A percentile compares a stretch with the other conserved stretches of the same genome.
Conservation (phyloP, 202 grass and related monocot species). For the Zizania palustris region DNA sequence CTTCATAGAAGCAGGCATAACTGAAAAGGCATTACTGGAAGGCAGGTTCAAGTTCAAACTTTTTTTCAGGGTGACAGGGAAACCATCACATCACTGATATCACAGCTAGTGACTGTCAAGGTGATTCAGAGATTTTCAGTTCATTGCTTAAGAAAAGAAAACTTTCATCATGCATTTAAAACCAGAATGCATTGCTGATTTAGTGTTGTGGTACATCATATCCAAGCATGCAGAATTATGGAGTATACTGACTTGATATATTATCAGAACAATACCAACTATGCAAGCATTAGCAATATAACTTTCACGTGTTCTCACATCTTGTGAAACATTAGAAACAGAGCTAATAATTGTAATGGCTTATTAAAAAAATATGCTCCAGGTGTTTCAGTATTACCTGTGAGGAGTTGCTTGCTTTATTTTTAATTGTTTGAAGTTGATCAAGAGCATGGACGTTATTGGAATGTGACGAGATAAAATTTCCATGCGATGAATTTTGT, state of each 20-base stretch:
- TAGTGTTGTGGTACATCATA: neutral
- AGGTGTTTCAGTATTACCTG: slow-evolving; percentile 58
- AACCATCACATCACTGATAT: neutral
- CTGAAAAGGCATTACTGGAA: neutral
- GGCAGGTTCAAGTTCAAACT: neutral
- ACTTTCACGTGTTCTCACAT: slow-evolving; percentile 3
- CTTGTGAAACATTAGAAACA: slow-evolving; percentile 7
- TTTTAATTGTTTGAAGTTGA: slow-evolving; percentile 70
- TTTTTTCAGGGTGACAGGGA: neutral
- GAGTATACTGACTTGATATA: neutral
- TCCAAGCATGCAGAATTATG: neutral
- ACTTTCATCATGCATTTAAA: slow-evolving; percentile 5
- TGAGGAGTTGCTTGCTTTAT: slow-evolving; percentile 69
- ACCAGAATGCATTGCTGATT: neutral
- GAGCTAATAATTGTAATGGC: neutral
- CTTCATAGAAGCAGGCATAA: slow-evolving; percentile 26
- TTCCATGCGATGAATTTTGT: slow-evolving; percentile 68
- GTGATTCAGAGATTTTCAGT: neutral
- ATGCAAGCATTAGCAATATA: neutral
- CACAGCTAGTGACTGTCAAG: neutral
- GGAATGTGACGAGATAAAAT: slow-evolving; percentile 88
- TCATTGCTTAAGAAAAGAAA: neutral
- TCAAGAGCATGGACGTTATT: slow-evolving; percentile 87
- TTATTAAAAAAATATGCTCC: neutral
- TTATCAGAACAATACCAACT: neutral